phyloP scores from a whole-genome alignment of 768 basidiomycete species.

The Lactifluus subvellereus region DNA sequence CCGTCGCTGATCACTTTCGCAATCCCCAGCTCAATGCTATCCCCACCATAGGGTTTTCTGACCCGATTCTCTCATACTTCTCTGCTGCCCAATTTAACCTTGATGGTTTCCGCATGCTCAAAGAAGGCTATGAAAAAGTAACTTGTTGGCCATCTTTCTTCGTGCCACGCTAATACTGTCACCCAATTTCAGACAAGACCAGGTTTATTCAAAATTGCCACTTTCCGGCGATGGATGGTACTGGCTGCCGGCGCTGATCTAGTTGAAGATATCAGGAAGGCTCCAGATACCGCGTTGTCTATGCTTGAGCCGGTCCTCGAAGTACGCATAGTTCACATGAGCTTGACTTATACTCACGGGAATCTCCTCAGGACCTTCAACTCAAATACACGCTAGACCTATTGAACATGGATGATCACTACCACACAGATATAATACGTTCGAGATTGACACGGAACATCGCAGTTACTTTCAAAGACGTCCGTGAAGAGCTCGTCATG shows the following conservation, averaged over 20 bases:
- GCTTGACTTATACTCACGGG: too few relatives aligned
- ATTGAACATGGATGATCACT: not conserved
- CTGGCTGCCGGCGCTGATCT: not conserved
- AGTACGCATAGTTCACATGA: not conserved
- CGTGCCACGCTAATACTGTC: not conserved
- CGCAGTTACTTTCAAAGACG: not conserved
- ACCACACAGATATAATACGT: not conserved
- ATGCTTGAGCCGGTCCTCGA: not conserved
- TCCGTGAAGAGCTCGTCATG: not conserved
- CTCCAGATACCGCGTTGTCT: not conserved
- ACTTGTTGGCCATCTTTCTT: not conserved
- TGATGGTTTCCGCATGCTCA: slow-evolving; percentile 28
- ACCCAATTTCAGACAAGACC: slow-evolving; percentile 15
- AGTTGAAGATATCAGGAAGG: not conserved
- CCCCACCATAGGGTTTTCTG: slow-evolving; percentile 18
- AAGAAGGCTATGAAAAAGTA: slow-evolving; percentile 35
- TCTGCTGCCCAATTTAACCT: slow-evolving; percentile 28
- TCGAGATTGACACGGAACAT: slow-evolving; percentile 2
- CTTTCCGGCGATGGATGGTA: not conserved
- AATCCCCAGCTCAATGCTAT: slow-evolving; percentile 10
- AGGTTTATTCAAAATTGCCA: not conserved
- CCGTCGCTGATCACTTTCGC: not conserved
- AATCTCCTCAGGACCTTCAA: not conserved
- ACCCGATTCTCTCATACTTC: slow-evolving; percentile 13
- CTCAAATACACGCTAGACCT: not conserved